These are phyloP conservation scores for Earliella scabrosa DNA, from an alignment of 1,284 basidiomycete species.

Conservation along the genomic window DNA sequence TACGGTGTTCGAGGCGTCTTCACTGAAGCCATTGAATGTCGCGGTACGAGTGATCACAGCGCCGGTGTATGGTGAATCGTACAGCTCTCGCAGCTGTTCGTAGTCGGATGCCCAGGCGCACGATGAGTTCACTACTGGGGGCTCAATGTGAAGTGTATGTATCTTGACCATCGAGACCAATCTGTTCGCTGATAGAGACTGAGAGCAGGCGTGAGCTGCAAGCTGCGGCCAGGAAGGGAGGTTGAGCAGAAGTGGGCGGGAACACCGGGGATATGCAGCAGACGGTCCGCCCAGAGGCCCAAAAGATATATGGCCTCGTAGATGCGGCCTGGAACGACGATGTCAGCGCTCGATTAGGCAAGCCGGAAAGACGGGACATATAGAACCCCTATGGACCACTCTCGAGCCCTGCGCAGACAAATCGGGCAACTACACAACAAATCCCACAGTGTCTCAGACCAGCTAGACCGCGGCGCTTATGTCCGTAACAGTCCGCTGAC, in stretches of 20 bases:
- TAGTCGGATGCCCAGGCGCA: constrained; percentile 78
- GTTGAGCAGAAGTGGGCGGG: neutral
- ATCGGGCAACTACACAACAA: neutral
- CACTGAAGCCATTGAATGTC: constrained; percentile 67
- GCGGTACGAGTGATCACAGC: constrained; percentile 80
- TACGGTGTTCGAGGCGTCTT: constrained; percentile 65
- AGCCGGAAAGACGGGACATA: neutral
- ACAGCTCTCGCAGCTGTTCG: constrained; percentile 63
- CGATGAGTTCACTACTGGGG: constrained; percentile 74
- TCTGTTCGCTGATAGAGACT: no score
- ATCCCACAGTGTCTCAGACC: constrained; percentile 3
- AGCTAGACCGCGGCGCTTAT: constrained; percentile 14
- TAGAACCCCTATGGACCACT: constrained; percentile 11
- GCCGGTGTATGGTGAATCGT: constrained; percentile 67
- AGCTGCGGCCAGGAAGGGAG: neutral
- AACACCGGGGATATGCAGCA: neutral
- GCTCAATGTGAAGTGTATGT: constrained; percentile 52
- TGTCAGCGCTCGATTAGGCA: constrained; percentile 11
- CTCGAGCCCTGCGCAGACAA: constrained; percentile 9
- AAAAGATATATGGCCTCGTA: constrained; percentile 15
- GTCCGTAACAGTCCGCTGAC: neutral
- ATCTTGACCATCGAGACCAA: constrained; percentile 49
- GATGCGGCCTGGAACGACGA: constrained; percentile 22
- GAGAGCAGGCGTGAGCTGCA: no score
- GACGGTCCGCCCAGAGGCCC: neutral